Percentiles rank a stretch among this genome's conserved stretches.
These are phyloP conservation scores for Linaria vulgaris DNA, from an alignment of 257 asterid genomes.

Conservation along the genomic window DNA sequence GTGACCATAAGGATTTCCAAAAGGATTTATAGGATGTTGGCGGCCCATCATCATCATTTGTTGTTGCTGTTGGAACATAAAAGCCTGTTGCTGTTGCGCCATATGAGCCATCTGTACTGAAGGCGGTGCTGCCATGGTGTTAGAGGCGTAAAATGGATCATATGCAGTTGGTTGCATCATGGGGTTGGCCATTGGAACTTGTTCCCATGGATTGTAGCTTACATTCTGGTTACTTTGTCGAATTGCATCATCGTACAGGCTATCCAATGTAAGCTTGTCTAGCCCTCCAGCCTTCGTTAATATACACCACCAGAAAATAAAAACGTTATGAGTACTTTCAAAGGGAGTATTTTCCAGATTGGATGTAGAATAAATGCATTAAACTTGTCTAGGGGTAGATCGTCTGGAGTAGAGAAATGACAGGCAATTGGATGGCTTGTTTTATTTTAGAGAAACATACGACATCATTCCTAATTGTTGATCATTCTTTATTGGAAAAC, in stretches of 20 bases:
- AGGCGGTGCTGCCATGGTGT: slow-evolving; percentile 56
- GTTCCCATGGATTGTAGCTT: slow-evolving; percentile 95
- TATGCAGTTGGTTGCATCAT: slow-evolving; percentile 48
- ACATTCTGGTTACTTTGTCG: slow-evolving; percentile 69
- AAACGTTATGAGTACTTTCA: not conserved
- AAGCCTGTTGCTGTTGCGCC: slow-evolving; percentile 65
- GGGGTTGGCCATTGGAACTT: slow-evolving; percentile 39
- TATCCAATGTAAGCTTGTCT: slow-evolving; percentile 83
- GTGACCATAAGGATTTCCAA: slow-evolving; percentile 38
- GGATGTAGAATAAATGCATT: not conserved
- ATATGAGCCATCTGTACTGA: slow-evolving; percentile 72
- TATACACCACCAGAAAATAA: not conserved
- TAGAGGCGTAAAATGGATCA: slow-evolving; percentile 78
- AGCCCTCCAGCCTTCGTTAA: slow-evolving; percentile 79
- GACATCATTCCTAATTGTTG: not conserved
- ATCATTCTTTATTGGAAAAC: not conserved
- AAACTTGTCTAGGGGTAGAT: not conserved
- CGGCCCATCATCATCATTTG: slow-evolving; percentile 47
- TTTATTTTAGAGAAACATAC: not conserved
- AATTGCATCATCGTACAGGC: slow-evolving; percentile 91
- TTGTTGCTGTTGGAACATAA: slow-evolving; percentile 47
- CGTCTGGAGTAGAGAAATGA: not conserved
- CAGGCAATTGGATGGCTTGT: not conserved
- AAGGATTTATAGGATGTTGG: slow-evolving; percentile 44
- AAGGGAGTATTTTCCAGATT: not conserved